Conservation (phyloP, 2,329 filamentous ascomycete species). For the Penicillium aurantiogriseum region DNA sequence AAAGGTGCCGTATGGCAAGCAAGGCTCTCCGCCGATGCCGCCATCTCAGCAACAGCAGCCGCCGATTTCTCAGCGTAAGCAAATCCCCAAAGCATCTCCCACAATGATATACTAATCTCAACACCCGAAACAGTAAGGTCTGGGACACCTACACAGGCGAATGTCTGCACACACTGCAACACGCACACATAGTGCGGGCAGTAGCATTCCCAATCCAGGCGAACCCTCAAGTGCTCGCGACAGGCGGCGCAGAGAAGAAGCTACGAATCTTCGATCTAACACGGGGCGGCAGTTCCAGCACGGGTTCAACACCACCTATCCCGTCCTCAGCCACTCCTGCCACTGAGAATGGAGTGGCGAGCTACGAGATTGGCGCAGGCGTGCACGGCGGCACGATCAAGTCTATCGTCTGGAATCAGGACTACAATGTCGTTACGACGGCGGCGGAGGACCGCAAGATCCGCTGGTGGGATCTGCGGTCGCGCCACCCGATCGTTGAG, state of each 20-base stretch:
- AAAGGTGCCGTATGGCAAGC: constrained; percentile 98
- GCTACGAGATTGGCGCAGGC: constrained; percentile 84
- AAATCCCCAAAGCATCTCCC: neutral
- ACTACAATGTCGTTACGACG: constrained; percentile 85
- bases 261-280: constrained; percentile 88
- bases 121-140: constrained; percentile 66
- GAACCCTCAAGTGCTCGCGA: constrained; percentile 77
- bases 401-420: constrained; percentile 89
- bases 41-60: constrained; percentile 85
- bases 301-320: constrained; percentile 41
- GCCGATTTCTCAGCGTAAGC: constrained; percentile 91
- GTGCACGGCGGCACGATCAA: constrained; percentile 88
- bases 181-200: constrained; percentile 92
- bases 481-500: constrained; percentile 70
- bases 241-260: constrained; percentile 94
- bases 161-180: constrained; percentile 78
- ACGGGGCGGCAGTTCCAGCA: constrained; percentile 43
- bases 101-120: constrained; percentile 24
- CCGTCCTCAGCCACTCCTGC: constrained; percentile 33
- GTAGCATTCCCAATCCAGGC: constrained; percentile 83
- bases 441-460: constrained; percentile 87
- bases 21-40: constrained; percentile 81
- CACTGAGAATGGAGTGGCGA: constrained; percentile 51
- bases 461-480: constrained; percentile 89
- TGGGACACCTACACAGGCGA: constrained; percentile 98